Percentiles rank a stretch among this genome's conserved stretches.
phyloP scores from a whole-genome alignment of 768 basidiomycete genomes.

The Mycena epipterygia region DNA sequence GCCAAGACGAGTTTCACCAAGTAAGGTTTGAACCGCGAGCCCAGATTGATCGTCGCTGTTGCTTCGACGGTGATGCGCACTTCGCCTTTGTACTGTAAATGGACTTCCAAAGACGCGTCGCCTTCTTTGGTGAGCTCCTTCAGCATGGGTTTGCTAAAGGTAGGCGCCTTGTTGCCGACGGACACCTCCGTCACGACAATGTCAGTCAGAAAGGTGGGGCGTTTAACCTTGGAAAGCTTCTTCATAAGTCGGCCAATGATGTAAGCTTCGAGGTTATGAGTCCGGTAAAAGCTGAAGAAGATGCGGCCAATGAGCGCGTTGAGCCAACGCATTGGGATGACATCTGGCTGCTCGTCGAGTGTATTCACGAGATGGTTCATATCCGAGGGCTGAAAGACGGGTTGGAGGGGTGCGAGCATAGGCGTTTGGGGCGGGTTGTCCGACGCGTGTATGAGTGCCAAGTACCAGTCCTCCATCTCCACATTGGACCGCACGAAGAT shows the following conservation, averaged over 20 bases:
- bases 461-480: slow-evolving; percentile 99
- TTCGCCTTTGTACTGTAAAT: slow-evolving; percentile 88
- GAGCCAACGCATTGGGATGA: slow-evolving; percentile 97
- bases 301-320: slow-evolving; percentile 94
- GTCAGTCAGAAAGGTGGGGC: slow-evolving; percentile 87
- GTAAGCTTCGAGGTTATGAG: slow-evolving; percentile 82
- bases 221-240: slow-evolving; percentile 93
- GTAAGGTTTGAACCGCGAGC: slow-evolving; percentile 89
- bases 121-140: slow-evolving; percentile 97
- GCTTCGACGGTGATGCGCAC: slow-evolving; percentile 92
- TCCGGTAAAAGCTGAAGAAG: slow-evolving; percentile 94
- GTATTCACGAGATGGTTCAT: slow-evolving; percentile 88
- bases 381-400: slow-evolving; percentile 80
- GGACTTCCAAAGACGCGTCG: slow-evolving; percentile 90
- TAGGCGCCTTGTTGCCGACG: slow-evolving; percentile 86
- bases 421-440: slow-evolving; percentile 73
- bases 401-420: slow-evolving; percentile 68
- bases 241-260: slow-evolving; percentile 93
- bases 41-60: slow-evolving; percentile 87
- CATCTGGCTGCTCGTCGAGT: slow-evolving; percentile 94
- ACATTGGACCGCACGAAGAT: slow-evolving; percentile 90
- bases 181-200: slow-evolving; percentile 91
- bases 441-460: slow-evolving; percentile 83
- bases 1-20: slow-evolving; percentile 92
- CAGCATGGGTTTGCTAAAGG: slow-evolving; percentile 96